Percentiles rank a stretch among this genome's conserved stretches.
Conservation (phyloP, 1,139 yeast genomes). For the Pneumocystis murina region DNA sequence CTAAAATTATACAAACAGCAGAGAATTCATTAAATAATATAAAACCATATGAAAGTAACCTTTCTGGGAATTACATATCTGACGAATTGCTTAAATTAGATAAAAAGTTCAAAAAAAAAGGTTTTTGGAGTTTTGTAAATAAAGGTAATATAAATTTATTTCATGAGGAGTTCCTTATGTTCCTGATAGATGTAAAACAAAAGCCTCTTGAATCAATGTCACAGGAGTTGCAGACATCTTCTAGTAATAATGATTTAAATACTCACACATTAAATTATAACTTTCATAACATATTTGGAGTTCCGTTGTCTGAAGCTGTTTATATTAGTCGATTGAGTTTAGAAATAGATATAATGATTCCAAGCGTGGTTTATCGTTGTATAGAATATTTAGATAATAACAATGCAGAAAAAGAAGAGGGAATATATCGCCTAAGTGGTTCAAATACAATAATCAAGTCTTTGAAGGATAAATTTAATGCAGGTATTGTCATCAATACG, state of each 20-base stretch:
- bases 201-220: background rate
- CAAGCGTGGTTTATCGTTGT: slow-evolving; percentile 67
- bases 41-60: background rate
- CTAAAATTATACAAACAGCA: background rate
- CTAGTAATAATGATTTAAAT: slow-evolving; percentile 6
- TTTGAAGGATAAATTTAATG: slow-evolving; percentile 49
- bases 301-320: slow-evolving; percentile 41
- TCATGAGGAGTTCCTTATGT: background rate
- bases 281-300: slow-evolving; percentile 40
- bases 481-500: slow-evolving; percentile 20
- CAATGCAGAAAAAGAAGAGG: slow-evolving; percentile 73
- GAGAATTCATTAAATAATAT: background rate
- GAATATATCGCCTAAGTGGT: slow-evolving; percentile 82
- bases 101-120: slow-evolving; percentile 7
- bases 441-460: slow-evolving; percentile 64
- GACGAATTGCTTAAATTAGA: background rate
- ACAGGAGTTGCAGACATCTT: background rate
- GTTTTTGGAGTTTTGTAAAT: slow-evolving; percentile 11
- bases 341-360: slow-evolving; percentile 22
- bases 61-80: background rate
- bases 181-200: background rate
- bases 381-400: slow-evolving; percentile 50
- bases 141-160: background rate
- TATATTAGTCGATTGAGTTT: slow-evolving; percentile 21
- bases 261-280: slow-evolving; percentile 1